These are phyloP conservation scores for Huntiella decipiens DNA, from an alignment of 2,329 filamentous ascomycete species.

Conservation along the genomic window DNA sequence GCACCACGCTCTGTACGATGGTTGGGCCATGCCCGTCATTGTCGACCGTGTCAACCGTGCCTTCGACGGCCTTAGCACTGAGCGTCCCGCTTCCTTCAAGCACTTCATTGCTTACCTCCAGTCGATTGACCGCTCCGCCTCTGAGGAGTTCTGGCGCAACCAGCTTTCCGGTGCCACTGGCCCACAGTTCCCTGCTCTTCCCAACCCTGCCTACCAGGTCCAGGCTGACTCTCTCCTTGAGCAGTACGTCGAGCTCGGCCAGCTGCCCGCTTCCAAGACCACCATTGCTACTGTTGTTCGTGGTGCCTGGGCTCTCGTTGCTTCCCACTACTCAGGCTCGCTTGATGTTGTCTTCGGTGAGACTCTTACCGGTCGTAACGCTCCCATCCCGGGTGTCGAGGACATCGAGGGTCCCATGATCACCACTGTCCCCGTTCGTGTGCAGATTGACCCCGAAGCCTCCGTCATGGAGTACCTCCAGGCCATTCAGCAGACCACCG, in stretches of 20 bases:
- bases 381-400: conserved; percentile 27
- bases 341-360: conserved; percentile 39
- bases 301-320: conserved; percentile 39
- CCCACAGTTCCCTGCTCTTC: conserved; percentile 29
- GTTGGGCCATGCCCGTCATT: conserved; percentile 33
- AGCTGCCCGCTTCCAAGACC: conserved; percentile 19
- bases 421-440: conserved; percentile 37
- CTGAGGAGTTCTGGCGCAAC: conserved; percentile 28
- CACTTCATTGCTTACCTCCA: conserved; percentile 30
- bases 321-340: conserved; percentile 31
- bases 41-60: conserved; percentile 29
- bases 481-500: conserved; percentile 34
- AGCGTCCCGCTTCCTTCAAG: conserved; percentile 20
- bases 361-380: conserved; percentile 37
- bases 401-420: conserved; percentile 43
- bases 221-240: conserved; percentile 34
- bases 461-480: conserved; percentile 33
- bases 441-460: conserved; percentile 24
- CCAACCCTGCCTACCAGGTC: conserved; percentile 28
- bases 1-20: conserved; percentile 38
- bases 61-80: conserved; percentile 18
- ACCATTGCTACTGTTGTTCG: conserved; percentile 37
- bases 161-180: conserved; percentile 25
- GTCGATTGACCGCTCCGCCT: conserved; percentile 20
- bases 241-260: conserved; percentile 26